Conservation (phyloP, 768 basidiomycete genomes). For the Ramaria sp. region DNA sequence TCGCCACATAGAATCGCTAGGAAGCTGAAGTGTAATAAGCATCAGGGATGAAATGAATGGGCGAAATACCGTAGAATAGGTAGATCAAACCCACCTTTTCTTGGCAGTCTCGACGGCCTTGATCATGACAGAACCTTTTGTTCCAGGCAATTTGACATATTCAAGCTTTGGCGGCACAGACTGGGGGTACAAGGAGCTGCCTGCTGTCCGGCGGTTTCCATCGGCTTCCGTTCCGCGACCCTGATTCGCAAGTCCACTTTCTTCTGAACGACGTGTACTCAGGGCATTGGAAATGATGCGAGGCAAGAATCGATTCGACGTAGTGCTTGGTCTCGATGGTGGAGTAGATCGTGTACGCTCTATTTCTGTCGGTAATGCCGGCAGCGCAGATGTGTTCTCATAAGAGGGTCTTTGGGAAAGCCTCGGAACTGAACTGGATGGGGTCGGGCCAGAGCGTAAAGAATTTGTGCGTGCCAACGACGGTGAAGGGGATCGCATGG, state of each 20-base stretch:
- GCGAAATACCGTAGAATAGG: neutral
- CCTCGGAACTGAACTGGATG: conserved; percentile 18
- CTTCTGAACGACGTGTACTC: conserved; percentile 45
- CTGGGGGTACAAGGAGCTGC: conserved; percentile 20
- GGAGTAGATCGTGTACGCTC: neutral
- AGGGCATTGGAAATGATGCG: conserved; percentile 62
- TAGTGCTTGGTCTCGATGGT: neutral
- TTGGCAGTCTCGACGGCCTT: conserved; percentile 84
- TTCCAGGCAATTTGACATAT: conserved; percentile 87
- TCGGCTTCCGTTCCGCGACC: neutral
- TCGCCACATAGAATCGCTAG: conserved; percentile 89
- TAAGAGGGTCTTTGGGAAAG: conserved; percentile 15
- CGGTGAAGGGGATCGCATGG: conserved; percentile 20
- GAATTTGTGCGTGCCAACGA: conserved; percentile 13
- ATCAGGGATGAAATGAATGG: neutral
- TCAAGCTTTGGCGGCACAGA: conserved; percentile 76
- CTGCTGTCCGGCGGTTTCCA: neutral
- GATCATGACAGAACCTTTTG: conserved; percentile 72
- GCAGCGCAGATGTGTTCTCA: neutral
- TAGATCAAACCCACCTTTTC: conserved; percentile 52
- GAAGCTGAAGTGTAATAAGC: conserved; percentile 40
- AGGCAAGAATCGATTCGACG: conserved; percentile 44
- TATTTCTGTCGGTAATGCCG: conserved; percentile 5
- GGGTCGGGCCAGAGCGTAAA: conserved; percentile 18
- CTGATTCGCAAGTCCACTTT: conserved; percentile 20